Conservation (phyloP, 345 rosid genomes). For the Camelina sativa region DNA sequence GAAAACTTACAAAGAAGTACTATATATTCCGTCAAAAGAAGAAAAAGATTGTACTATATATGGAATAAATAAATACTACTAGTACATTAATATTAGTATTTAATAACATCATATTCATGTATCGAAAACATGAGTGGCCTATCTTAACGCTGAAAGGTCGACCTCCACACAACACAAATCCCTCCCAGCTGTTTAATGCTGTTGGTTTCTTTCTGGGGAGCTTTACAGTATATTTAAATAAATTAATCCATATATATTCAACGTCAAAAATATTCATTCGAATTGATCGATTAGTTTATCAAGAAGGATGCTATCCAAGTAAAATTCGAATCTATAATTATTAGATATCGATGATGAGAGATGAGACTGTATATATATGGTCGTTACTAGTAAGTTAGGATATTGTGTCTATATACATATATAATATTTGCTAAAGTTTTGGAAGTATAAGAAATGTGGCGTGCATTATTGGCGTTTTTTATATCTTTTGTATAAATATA, state of each 20-base stretch:
- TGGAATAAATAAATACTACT: not conserved
- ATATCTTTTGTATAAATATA: conserved; percentile 17
- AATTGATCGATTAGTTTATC: conserved; percentile 18
- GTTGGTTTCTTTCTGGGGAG: conserved; percentile 45
- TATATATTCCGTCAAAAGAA: too few species aligned
- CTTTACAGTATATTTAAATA: conserved; percentile 27
- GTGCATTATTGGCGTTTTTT: conserved; percentile 41
- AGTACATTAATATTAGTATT: not conserved
- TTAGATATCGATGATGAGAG: conserved; percentile 23
- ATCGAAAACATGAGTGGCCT: conserved; percentile 40
- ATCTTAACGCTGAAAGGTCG: conserved; percentile 45
- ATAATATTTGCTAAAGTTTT: conserved; percentile 27
- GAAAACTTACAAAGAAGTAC: not conserved
- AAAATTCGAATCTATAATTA: conserved; percentile 27
- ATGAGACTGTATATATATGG: conserved; percentile 19
- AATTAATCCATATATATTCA: not conserved
- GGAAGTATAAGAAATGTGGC: conserved; percentile 35
- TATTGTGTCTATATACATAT: not conserved
- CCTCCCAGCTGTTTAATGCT: conserved; percentile 39
- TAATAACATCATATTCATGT: conserved; percentile 10
- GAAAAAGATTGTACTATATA: not conserved
- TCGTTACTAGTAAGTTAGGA: conserved; percentile 42
- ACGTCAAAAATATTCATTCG: conserved; percentile 20
- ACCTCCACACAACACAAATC: conserved; percentile 43
- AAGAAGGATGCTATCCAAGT: conserved; percentile 24